Evolutionary conservation across 345 rosid species (phyloP), one percentile per base, ranked within the genome.

Genomic region (Salix exigua): DNA sequence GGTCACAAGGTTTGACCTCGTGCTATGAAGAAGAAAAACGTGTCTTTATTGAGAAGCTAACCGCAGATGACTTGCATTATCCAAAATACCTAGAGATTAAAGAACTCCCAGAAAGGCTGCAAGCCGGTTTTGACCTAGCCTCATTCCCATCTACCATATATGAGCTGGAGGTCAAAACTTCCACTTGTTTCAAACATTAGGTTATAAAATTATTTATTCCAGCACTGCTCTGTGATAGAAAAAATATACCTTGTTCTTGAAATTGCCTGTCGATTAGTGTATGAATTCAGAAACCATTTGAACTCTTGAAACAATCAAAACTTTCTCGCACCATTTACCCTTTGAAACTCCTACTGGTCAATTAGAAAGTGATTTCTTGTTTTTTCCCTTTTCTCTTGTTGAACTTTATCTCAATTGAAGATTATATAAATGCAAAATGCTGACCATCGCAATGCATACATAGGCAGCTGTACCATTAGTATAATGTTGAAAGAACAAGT

Each of bases 21-120:
- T 25, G 2, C 2, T 2, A 1, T 74, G 10, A 7, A 17, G 40
- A 75, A n/a, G 37, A 51, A 16, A 75, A 66, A 64, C 81, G 74
- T 40, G 60, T 4, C 1, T 33, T 44, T 19, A 7, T 31, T 1
- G 2, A 48, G 37, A 65, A 42, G 79, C 62, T 35, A 64, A 42
- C 79, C 77, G 67, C 70, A 66, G 6, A 74, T 4, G 71, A 71
- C 75, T 25, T 21, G n/a, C 51, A 44, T 6, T 13, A 5, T n/a
- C 38, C 10, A 3, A 17, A 50, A 50, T 50, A 18, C 55, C 19
- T 6, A 2, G 55, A 5, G 55, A 50, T 50, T 50, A 50, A 17
- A 50, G 5, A 18, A 50, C 21, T 16, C 55, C 8, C 21, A 53
- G 8, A 19, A 53, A 2, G n/a, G 68, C 30, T 5, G 78, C 70